These are phyloP conservation scores for Zea luxurians DNA, from an alignment of 176 grass and related monocot species.

Conservation along the genomic window DNA sequence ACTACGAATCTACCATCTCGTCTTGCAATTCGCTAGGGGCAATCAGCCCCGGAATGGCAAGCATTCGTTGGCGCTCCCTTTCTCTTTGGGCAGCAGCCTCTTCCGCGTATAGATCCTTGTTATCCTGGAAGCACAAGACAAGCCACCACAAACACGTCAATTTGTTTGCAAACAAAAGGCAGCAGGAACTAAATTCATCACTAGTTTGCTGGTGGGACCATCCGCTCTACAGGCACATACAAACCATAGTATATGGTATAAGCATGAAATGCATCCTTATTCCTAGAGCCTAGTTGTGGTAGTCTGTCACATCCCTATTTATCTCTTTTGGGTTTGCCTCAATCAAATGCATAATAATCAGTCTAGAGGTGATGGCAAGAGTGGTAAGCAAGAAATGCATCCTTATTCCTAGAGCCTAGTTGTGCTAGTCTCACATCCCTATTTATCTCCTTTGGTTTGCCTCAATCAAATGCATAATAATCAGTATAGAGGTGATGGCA, in stretches of 20 bases:
- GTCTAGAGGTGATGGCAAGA: neutral
- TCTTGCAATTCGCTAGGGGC: conserved; percentile 77
- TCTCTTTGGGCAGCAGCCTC: conserved; percentile 66
- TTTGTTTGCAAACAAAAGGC: neutral
- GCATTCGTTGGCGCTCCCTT: conserved; percentile 61
- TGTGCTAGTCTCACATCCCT: too few relatives aligned
- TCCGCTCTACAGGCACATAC: neutral
- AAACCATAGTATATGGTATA: neutral
- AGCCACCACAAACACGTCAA: neutral
- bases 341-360: conserved; percentile 4
- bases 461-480: neutral
- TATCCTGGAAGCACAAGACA: conserved; percentile 47
- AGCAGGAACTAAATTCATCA: neutral
- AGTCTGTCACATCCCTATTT: neutral
- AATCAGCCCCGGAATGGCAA: conserved; percentile 67
- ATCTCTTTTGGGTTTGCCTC: neutral
- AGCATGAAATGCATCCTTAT: neutral
- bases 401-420: neutral
- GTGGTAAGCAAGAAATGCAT: neutral
- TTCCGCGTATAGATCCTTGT: conserved; percentile 77
- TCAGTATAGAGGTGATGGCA: neutral
- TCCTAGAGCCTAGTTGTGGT: neutral
- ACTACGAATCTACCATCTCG: conserved; percentile 70
- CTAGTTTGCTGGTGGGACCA: neutral
- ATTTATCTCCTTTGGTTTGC: neutral